phyloP scores from a whole-genome alignment of 768 basidiomycete genomes.

The Rhodotorula paludigena region DNA sequence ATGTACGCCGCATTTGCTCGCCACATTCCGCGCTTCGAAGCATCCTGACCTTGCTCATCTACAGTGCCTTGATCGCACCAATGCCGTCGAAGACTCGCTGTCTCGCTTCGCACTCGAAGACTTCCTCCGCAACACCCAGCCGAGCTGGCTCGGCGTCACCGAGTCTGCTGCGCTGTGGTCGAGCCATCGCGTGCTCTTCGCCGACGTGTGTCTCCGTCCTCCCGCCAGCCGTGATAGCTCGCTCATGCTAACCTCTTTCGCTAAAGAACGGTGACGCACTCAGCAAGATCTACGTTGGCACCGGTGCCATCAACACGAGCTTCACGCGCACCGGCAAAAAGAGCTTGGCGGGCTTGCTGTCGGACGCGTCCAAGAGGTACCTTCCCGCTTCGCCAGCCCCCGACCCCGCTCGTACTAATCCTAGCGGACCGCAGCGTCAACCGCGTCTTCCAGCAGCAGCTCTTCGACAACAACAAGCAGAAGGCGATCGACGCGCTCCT shows the following conservation, averaged over 20 bases:
- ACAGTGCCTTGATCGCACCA: slow-evolving; percentile 87
- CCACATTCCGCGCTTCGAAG: background rate
- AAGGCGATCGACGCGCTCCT: slow-evolving; percentile 91
- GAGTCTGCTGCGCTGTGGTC: slow-evolving; percentile 60
- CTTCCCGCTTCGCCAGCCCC: background rate
- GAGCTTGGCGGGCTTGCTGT: slow-evolving; percentile 68
- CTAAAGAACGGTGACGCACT: slow-evolving; percentile 91
- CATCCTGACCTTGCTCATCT: too few species aligned
- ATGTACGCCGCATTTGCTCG: background rate
- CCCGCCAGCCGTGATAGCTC: too few species aligned
- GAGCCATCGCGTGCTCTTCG: slow-evolving; percentile 89
- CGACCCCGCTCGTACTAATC: background rate
- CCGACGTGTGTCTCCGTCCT: slow-evolving; percentile 54
- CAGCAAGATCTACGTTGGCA: slow-evolving; percentile 84
- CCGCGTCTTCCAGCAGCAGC: slow-evolving; percentile 97
- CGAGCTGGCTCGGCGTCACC: slow-evolving; percentile 60
- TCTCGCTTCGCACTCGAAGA: slow-evolving; percentile 74
- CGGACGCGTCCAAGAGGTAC: slow-evolving; percentile 82
- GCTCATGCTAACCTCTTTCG: background rate
- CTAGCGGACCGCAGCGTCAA: slow-evolving; percentile 16
- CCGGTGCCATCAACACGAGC: slow-evolving; percentile 79
- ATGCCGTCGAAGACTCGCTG: slow-evolving; percentile 92
- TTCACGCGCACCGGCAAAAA: slow-evolving; percentile 92
- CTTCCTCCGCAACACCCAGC: slow-evolving; percentile 66
- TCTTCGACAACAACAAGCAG: slow-evolving; percentile 92